These are phyloP conservation scores for Choiromyces venosus DNA, from an alignment of 495 filamentous ascomycete genomes.

Conservation along the genomic window DNA sequence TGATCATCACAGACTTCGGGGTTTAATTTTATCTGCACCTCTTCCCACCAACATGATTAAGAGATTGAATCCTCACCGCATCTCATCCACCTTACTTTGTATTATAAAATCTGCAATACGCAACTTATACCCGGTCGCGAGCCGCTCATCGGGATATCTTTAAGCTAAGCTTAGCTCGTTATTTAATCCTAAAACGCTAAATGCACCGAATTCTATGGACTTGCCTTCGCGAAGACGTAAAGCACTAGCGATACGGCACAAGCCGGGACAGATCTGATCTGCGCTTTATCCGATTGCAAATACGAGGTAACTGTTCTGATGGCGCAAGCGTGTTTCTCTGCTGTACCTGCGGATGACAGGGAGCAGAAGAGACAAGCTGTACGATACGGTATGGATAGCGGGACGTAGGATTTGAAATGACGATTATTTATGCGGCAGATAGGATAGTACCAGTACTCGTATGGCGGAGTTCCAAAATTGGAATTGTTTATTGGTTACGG, in stretches of 20 bases:
- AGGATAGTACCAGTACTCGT: neutral
- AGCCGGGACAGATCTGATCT: neutral
- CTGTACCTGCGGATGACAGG: neutral
- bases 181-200: neutral
- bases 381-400: neutral
- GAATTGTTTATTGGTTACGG: neutral
- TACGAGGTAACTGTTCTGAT: neutral
- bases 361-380: too few species aligned
- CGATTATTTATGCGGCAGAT: neutral
- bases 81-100: neutral
- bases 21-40: neutral
- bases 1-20: neutral
- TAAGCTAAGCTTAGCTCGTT: neutral
- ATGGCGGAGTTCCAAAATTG: neutral
- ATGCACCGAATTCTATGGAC: neutral
- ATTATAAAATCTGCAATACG: neutral
- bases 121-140: neutral
- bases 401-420: neutral
- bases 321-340: neutral
- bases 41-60: neutral
- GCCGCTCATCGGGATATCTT: neutral
- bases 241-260: neutral
- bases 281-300: neutral
- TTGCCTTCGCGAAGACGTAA: neutral
- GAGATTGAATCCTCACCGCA: neutral